Conservation (phyloP, 768 basidiomycete species). For the Postia placenta region DNA sequence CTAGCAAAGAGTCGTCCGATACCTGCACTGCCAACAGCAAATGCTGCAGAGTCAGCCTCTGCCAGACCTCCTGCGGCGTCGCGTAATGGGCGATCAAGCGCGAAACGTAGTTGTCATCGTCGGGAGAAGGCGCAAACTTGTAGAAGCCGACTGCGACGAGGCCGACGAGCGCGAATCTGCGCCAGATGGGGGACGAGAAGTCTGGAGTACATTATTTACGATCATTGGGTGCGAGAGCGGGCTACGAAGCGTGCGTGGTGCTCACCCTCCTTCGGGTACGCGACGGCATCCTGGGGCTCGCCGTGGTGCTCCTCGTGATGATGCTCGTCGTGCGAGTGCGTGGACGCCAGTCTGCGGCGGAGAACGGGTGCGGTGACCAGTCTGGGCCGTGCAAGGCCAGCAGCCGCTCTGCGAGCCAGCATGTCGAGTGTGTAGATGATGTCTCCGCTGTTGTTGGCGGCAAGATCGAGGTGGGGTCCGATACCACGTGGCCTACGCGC, state of each 20-base stretch:
- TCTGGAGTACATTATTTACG: constrained; percentile 30
- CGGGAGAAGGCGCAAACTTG: constrained; percentile 61
- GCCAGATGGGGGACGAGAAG: constrained; percentile 64
- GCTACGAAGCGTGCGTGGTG: neutral
- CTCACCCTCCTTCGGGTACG: constrained; percentile 59
- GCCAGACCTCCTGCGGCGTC: constrained; percentile 50
- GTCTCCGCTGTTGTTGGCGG: too few relatives aligned
- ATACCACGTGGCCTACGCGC: too few relatives aligned
- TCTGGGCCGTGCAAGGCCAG: constrained; percentile 27
- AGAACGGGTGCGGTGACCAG: constrained; percentile 23
- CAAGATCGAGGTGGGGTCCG: too few relatives aligned
- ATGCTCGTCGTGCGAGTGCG: constrained; percentile 31
- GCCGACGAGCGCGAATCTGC: constrained; percentile 49
- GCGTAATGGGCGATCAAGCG: constrained; percentile 58
- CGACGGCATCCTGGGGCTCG: constrained; percentile 29
- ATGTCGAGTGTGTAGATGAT: neutral
- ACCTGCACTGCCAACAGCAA: constrained; percentile 38
- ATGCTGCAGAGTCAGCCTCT: constrained; percentile 50
- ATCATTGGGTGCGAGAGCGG: neutral
- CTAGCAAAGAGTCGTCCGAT: constrained; percentile 36
- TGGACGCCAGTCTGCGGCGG: constrained; percentile 39
- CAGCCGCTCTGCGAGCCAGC: constrained; percentile 23
- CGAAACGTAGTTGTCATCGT: constrained; percentile 58
- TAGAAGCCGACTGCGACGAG: constrained; percentile 48
- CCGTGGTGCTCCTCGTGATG: constrained; percentile 38